Evolutionary conservation across 1,139 yeast species (phyloP), one percentile per base, ranked within the genome.

Genomic region (Yamadazyma blattariae): DNA sequence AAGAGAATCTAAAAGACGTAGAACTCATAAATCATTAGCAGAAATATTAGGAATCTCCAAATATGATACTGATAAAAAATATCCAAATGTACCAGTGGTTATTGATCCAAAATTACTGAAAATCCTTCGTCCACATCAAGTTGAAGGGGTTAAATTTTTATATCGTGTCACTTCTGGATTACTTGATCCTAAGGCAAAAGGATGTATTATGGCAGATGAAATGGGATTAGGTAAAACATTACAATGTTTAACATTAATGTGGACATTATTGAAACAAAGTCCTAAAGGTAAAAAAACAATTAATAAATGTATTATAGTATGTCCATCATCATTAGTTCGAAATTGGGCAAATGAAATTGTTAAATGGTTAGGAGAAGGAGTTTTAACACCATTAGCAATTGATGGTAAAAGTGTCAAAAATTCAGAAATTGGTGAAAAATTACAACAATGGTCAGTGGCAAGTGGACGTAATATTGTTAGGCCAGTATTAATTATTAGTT

Each of bases 141-240:
- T 92, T 3, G 96, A 92, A 38, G 99, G 99, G 44, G 97, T 92
- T 23, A 77, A 86, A 56, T 92, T 92, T 55, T 64, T 92, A 39
- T 92, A 89, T 54, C 66, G 92, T 40, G 90, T 97, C 58, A 88
- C 95, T 1, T 76, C 97, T 0, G 98, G 99, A 0, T 62, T 90
- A 29, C 74, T 88, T 19, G 95, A 89, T 52, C 78, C 89, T 2
- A 71, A 81, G 28, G 97, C 97, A 0, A 80, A 83, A 54, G 99
- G 99, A 1, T 92, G 98, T 56, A 94, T 92, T 36, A 92, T 92
- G 98, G 99, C 99, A 0, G 99, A 92, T 64, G 99, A 89, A 62
- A 92, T 92, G 98, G 98, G 98, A 2, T 70, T 92, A 30, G 98
- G 98, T 18, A 92, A 92, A 56, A 92, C 99, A 0, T 68, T 92